Conservation (phyloP, 257 asterid species). For the Nyctanthes arbortristis region DNA sequence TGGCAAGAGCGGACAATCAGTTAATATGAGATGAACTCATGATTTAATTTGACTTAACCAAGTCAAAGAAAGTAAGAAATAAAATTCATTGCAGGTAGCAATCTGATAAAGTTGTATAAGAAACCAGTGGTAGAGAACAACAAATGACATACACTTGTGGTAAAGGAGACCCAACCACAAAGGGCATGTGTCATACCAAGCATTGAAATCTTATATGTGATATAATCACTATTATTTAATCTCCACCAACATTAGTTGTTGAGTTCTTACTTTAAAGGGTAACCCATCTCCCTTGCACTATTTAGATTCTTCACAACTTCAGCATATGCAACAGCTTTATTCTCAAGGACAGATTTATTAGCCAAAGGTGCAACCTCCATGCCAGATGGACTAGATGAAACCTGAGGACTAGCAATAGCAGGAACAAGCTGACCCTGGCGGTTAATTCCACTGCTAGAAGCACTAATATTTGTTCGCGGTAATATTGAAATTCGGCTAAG, state of each 20-base stretch:
- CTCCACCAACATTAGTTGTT: background rate
- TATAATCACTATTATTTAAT: slow-evolving; percentile 2
- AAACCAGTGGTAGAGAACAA: background rate
- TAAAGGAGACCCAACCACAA: background rate
- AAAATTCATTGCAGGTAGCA: background rate
- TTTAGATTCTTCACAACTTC: slow-evolving; percentile 86
- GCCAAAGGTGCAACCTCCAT: slow-evolving; percentile 59
- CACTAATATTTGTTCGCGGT: slow-evolving; percentile 67
- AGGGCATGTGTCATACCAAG: background rate
- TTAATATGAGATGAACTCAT: slow-evolving; percentile 5
- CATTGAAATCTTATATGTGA: slow-evolving; percentile 13
- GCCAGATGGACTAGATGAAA: slow-evolving; percentile 57
- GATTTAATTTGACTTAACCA: background rate
- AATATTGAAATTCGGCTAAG: slow-evolving; percentile 76
- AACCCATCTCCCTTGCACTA: slow-evolving; percentile 73
- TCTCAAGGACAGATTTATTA: slow-evolving; percentile 61
- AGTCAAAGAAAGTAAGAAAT: background rate
- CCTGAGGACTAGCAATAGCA: slow-evolving; percentile 54
- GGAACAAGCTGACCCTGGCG: slow-evolving; percentile 72
- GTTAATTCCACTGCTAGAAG: slow-evolving; percentile 45
- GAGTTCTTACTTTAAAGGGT: slow-evolving; percentile 65
- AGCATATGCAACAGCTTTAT: slow-evolving; percentile 80
- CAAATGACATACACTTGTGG: background rate
- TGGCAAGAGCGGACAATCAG: slow-evolving; percentile 38
- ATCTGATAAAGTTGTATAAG: slow-evolving; percentile 11